Evolutionary conservation across 129 eudicot species (phyloP).

Genomic region (Rutidosis leptorrhynchoides): DNA sequence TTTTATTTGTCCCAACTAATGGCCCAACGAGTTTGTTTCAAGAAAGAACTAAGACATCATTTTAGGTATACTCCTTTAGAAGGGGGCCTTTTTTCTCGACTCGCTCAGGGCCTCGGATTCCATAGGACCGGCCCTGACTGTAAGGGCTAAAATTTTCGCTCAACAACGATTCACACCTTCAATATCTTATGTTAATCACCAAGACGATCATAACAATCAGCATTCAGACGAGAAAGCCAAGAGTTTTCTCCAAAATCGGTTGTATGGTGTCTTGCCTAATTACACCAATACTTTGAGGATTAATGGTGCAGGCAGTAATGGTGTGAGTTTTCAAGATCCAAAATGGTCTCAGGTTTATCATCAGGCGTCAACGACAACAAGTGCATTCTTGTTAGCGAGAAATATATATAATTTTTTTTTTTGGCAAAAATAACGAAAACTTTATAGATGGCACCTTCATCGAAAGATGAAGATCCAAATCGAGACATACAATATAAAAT

Average conservation of each 20-base stretch:
- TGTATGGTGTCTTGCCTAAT: constrained; percentile 33
- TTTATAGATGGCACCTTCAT: too few species aligned
- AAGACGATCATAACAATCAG: constrained; percentile 37
- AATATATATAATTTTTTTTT: constrained; percentile 56
- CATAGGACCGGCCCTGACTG: too few species aligned
- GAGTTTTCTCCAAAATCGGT: constrained; percentile 29
- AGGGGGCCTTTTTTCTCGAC: too few species aligned
- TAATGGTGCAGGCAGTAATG: constrained; percentile 20
- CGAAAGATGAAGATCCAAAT: too few species aligned
- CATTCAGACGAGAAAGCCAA: constrained; percentile 7
- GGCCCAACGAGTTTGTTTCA: too few species aligned
- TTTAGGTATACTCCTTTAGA: too few species aligned
- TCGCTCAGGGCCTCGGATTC: too few species aligned
- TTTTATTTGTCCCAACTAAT: too few species aligned
- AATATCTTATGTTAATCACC: constrained; percentile 34
- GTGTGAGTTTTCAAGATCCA: constrained; percentile 28
- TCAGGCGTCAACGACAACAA: constrained; percentile 22
- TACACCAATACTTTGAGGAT: constrained; percentile 27
- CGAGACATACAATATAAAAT: too few species aligned
- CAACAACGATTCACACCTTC: constrained; percentile 45
- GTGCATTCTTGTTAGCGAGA: constrained; percentile 31
- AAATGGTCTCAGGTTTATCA: constrained; percentile 32
- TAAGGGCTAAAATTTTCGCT: constrained; percentile 45
- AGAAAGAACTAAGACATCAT: too few species aligned
- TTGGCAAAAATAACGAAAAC: too few species aligned